phyloP scores from a whole-genome alignment of 805 yeast genomes.

The Komagataella phaffii region DNA sequence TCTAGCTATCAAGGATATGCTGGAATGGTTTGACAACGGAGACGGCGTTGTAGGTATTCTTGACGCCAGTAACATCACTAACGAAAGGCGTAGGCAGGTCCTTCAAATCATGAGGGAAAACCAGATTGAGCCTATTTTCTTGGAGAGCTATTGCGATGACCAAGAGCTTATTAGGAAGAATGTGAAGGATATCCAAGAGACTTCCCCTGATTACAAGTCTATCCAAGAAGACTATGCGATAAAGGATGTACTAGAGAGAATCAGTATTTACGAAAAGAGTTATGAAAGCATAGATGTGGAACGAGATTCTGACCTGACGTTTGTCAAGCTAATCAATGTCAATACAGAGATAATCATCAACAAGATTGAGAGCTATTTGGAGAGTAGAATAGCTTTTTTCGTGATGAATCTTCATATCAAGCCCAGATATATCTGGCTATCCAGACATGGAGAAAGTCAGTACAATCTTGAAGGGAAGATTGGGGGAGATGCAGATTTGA shows the following conservation, averaged over 20 bases:
- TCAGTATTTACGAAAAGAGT: constrained; percentile 54
- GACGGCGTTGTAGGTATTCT: constrained; percentile 83
- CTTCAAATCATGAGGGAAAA: constrained; percentile 40
- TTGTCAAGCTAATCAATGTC: constrained; percentile 78
- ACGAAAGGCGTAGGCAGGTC: constrained; percentile 53
- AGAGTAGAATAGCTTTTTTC: constrained; percentile 86
- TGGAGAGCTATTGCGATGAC: constrained; percentile 88
- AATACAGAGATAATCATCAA: constrained; percentile 83
- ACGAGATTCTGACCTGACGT: constrained; percentile 55
- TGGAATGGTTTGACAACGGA: constrained; percentile 73
- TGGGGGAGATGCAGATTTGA: constrained; percentile 86
- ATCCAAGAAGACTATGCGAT: constrained; percentile 62
- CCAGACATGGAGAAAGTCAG: constrained; percentile 91
- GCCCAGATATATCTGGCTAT: constrained; percentile 85
- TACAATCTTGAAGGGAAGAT: constrained; percentile 89
- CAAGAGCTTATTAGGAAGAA: constrained; percentile 65
- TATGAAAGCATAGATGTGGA: constrained; percentile 65
- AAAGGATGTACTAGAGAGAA: constrained; percentile 59
- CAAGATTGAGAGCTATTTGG: constrained; percentile 75
- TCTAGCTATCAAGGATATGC: constrained; percentile 64
- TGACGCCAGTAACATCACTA: constrained; percentile 87
- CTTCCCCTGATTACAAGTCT: constrained; percentile 70
- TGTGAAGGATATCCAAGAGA: constrained; percentile 73
- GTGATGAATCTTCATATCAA: constrained; percentile 92
- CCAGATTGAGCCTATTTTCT: constrained; percentile 76